These are phyloP conservation scores for Aureobasidium uvarum DNA, from an alignment of 2,329 filamentous ascomycete genomes.

Conservation along the genomic window DNA sequence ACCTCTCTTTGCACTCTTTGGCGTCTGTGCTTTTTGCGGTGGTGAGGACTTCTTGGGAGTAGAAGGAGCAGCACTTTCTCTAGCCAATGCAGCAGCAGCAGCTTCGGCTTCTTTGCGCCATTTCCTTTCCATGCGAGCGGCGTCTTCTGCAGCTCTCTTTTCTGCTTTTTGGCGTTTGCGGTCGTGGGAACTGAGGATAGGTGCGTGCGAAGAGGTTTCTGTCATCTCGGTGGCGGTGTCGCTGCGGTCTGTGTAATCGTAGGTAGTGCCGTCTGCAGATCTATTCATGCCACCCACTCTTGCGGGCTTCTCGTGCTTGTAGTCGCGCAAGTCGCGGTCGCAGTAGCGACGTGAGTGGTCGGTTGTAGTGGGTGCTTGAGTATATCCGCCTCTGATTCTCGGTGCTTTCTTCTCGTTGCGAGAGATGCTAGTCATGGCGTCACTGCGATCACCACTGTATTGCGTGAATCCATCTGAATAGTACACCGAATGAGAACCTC, in stretches of 20 bases:
- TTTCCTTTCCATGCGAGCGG: slow-evolving; percentile 41
- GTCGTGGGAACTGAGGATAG: slow-evolving; percentile 36
- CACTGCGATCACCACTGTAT: slow-evolving; percentile 40
- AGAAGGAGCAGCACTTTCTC: slow-evolving; percentile 30
- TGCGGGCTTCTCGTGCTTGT: slow-evolving; percentile 82
- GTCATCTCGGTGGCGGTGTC: slow-evolving; percentile 54
- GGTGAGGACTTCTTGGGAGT: slow-evolving; percentile 26
- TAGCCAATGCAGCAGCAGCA: slow-evolving; percentile 39
- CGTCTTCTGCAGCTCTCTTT: slow-evolving; percentile 41
- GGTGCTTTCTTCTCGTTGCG: neutral
- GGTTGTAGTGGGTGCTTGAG: neutral
- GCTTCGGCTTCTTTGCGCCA: slow-evolving; percentile 45
- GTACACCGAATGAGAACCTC: slow-evolving; percentile 45
- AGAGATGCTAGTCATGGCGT: slow-evolving; percentile 29
- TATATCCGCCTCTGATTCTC: slow-evolving; percentile 18
- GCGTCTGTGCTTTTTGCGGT: slow-evolving; percentile 16
- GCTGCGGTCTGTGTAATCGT: slow-evolving; percentile 70
- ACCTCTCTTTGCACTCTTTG: slow-evolving; percentile 32
- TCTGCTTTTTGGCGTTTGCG: slow-evolving; percentile 44
- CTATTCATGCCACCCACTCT: slow-evolving; percentile 87
- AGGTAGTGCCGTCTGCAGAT: slow-evolving; percentile 71
- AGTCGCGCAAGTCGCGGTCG: slow-evolving; percentile 68
- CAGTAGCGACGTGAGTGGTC: slow-evolving; percentile 53
- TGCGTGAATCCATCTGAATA: slow-evolving; percentile 46
- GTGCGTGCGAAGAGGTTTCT: slow-evolving; percentile 48